Conservation (phyloP, 176 grass and related monocot genomes). For the Oryza glumipatula region DNA sequence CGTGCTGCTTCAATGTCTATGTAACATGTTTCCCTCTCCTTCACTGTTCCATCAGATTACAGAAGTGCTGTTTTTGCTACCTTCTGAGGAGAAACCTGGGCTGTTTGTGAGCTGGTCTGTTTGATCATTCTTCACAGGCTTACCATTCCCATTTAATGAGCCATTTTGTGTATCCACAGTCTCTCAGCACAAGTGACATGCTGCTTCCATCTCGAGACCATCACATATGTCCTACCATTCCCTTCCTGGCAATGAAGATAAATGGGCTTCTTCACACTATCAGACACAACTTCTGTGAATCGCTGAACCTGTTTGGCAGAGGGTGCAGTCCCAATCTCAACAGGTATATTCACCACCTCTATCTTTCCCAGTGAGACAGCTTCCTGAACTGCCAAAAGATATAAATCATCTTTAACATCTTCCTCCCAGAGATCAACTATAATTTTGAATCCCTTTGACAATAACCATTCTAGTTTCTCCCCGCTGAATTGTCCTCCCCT, state of each 20-base stretch:
- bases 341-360: conserved; percentile 80
- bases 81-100: conserved; percentile 34
- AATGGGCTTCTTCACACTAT: conserved; percentile 64
- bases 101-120: conserved; percentile 33
- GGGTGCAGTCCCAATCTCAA: conserved; percentile 81
- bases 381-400: conserved; percentile 62
- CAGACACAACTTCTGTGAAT: conserved; percentile 72
- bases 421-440: conserved; percentile 84
- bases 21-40: conserved; percentile 31
- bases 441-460: conserved; percentile 80
- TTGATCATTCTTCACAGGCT: conserved; percentile 44
- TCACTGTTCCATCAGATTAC: conserved; percentile 41
- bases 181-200: conserved; percentile 65
- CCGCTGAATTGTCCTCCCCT: conserved; percentile 92
- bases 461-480: conserved; percentile 80
- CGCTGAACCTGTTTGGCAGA: conserved; percentile 73
- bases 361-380: conserved; percentile 76
- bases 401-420: conserved; percentile 72
- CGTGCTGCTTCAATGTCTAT: conserved; percentile 46
- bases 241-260: conserved; percentile 97
- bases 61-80: conserved; percentile 39
- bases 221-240: conserved; percentile 80
- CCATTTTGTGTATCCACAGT: conserved; percentile 42
- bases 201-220: conserved; percentile 98
- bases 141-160: conserved; percentile 55